Base-by-base conservation (phyloP, 169 alveolate genomes). In the Sarcocystis neurona region DNA sequence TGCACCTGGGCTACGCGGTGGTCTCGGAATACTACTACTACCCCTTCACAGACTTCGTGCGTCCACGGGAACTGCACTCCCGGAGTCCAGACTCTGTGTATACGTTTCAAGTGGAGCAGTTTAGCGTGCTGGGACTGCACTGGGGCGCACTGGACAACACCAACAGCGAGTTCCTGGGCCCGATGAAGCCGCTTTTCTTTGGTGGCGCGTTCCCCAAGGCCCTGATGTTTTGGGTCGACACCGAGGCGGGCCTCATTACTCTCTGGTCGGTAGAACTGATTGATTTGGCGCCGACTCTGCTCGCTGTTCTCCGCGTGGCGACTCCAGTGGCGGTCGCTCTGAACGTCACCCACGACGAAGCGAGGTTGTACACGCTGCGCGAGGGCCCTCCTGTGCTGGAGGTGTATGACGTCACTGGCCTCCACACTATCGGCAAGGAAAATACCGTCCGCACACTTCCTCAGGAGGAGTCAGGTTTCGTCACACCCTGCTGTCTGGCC, bases 71-170 rank as follows among this genome's bases (percentile, higher is more conserved):
- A 20, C 82, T 77, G 72, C 56, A 60, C 41, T 32, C 68, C 0
- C 70, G 79, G 10, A 58, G 30, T 10, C 89, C 89, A 18, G 32
- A 34, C 27, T 0, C 56, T 12, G 41, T 32, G 1, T 84, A 39
- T 41, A 15, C 70, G 6, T 8, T 43, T 30, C 1, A 66, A 2
- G 53, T 84, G 32, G 32, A 18, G 30, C 37, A 84, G 74, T 84
- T 46, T 20, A 58, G 80, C 56, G 32, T 43, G 6, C 77, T 84
- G 10, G 89, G 89, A 56, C 84, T 84, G 48, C 89, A 84, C 72
- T 84, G 80, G 89, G 43, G 56, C 8, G 43, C 5, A 2, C 39
- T 46, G n/a, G 3, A n/a, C 8, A 41, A 43, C 43, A 43, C 23
- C 63, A n/a, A 66, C 66, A 53, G 3, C 37, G 32, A 23, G 48